phyloP scores from a whole-genome alignment of 2,329 filamentous ascomycete genomes.

The Penicillium sp. region DNA sequence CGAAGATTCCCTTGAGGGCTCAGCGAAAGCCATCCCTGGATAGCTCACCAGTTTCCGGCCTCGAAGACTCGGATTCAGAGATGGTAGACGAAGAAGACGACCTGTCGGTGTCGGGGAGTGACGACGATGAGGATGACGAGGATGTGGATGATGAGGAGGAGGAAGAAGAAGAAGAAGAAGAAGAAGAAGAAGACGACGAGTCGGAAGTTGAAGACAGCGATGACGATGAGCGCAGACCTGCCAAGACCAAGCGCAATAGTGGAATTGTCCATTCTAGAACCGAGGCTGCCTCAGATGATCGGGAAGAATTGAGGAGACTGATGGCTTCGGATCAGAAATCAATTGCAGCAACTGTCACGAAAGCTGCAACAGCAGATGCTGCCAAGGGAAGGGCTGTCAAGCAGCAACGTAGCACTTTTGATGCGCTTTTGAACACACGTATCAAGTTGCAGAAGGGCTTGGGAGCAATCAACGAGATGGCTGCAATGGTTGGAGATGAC shows the following conservation, averaged over 20 bases:
- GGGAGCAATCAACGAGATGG: conserved; percentile 74
- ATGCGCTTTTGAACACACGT: conserved; percentile 82
- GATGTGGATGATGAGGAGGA: conserved; percentile 24
- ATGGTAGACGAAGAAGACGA: conserved; percentile 10
- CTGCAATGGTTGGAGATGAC: conserved; percentile 45
- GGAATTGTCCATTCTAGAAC: not conserved
- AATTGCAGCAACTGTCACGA: conserved; percentile 63
- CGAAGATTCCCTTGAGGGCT: not conserved
- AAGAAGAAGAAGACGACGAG: conserved; percentile 26
- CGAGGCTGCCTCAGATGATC: conserved; percentile 36
- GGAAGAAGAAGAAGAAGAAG: conserved; percentile 29
- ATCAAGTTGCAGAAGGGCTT: conserved; percentile 93
- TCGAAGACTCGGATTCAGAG: not conserved
- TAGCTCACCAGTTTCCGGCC: not conserved
- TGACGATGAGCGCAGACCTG: conserved; percentile 11
- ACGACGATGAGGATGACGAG: conserved; percentile 35
- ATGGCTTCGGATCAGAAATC: conserved; percentile 68
- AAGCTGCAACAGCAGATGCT: conserved; percentile 73
- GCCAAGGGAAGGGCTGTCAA: conserved; percentile 86
- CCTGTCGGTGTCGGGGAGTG: conserved; percentile 10
- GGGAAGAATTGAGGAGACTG: conserved; percentile 64
- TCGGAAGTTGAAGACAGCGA: conserved; percentile 24
- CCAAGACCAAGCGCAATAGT: not conserved
- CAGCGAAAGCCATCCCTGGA: not conserved
- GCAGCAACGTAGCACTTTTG: conserved; percentile 80